Conservation (phyloP, 2,329 filamentous ascomycete species). For the Cercospora sp. region DNA sequence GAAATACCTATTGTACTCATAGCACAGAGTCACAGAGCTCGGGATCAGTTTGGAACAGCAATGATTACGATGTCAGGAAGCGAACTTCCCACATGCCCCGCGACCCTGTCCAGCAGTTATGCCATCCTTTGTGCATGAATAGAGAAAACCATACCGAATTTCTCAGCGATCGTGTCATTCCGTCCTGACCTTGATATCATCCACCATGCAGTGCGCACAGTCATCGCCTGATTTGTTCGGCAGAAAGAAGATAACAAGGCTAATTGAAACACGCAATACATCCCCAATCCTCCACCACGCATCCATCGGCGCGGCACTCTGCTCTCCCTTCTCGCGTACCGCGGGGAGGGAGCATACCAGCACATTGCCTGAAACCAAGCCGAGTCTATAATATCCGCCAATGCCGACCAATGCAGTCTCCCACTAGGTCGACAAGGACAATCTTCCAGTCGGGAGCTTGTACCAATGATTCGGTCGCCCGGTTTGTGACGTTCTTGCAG, state of each 20-base stretch:
- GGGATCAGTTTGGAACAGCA: not conserved
- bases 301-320: not conserved
- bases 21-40: not conserved
- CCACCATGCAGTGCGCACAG: not conserved
- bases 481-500: not conserved
- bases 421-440: constrained; percentile 1
- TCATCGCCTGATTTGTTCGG: not conserved
- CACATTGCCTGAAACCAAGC: constrained; percentile 1
- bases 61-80: not conserved
- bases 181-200: no score
- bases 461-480: not conserved
- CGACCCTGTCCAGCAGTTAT: not conserved
- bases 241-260: not conserved
- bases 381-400: constrained; percentile 7
- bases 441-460: not conserved
- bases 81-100: not conserved
- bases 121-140: not conserved
- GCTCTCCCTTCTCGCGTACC: not conserved
- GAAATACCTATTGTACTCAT: not conserved
- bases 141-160: not conserved
- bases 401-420: constrained; percentile 13
- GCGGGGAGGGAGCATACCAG: not conserved
- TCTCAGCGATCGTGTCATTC: not conserved
- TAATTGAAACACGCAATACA: not conserved
- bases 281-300: not conserved